Evolutionary conservation across 768 basidiomycete species (phyloP).

Genomic region (Termitomyces sp.): DNA sequence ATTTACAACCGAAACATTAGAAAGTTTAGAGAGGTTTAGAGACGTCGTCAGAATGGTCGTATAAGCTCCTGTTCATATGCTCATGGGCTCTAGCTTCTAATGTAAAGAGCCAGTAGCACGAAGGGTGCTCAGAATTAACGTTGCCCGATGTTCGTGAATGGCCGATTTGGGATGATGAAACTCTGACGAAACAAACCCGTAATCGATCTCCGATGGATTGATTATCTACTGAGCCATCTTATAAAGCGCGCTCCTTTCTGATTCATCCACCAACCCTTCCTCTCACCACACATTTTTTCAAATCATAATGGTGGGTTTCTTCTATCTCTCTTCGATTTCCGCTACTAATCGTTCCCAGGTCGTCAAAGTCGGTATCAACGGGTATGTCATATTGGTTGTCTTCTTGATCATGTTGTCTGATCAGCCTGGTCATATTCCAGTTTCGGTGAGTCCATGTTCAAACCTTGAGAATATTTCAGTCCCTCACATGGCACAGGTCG

Average conservation of each 20-base stretch:
- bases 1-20: slow-evolving; percentile 9
- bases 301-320: slow-evolving; percentile 23
- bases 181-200: background rate
- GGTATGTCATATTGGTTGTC: slow-evolving; percentile 50
- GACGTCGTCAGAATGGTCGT: background rate
- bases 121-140: background rate
- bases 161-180: slow-evolving; percentile 16
- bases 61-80: background rate
- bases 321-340: background rate
- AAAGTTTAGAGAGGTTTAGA: too few relatives aligned
- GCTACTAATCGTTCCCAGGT: slow-evolving; percentile 36
- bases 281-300: slow-evolving; percentile 13
- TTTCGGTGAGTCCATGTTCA: slow-evolving; percentile 61
- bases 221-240: slow-evolving; percentile 21
- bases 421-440: slow-evolving; percentile 29
- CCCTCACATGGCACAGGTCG: slow-evolving; percentile 62
- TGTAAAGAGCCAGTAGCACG: background rate
- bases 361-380: slow-evolving; percentile 91
- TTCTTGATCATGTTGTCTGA: slow-evolving; percentile 13
- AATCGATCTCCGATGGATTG: slow-evolving; percentile 28
- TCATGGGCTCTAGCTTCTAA: too few relatives aligned
- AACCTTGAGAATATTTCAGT: background rate
- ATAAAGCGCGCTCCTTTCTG: slow-evolving; percentile 18
- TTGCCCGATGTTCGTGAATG: background rate
- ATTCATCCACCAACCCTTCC: slow-evolving; percentile 13